Base-by-base conservation (phyloP, 345 rosid genomes). In the Syzygium oleosum region DNA sequence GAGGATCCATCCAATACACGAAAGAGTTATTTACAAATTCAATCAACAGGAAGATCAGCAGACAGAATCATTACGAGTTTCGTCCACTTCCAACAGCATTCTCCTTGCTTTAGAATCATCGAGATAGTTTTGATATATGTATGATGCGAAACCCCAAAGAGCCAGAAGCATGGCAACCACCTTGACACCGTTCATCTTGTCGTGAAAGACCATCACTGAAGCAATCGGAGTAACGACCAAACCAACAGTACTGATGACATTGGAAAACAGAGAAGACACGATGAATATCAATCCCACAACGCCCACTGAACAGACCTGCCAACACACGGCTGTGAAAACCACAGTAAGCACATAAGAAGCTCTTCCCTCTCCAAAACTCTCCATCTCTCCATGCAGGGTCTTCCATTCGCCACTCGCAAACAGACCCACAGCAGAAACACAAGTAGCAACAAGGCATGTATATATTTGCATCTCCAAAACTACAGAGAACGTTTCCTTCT, bases 331-430 rank as follows among this genome's bases (percentile, higher is more conserved):
- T 1, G 94, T 92, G 91, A 94, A 91, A 85, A 91, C 92, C 78
- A 95, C 52, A 43, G 95, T 92, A 91, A 93, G 84, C 89, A 92
- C 90, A 55, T 95, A 95, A n/a, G 96, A 87, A 68, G 88, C 88
- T 52, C 85, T 90, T 51, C 96, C 98, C 56, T 85, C 91, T 1
- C 87, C 84, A 58, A 92, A 95, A 84, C 87, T 77, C 34, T 87
- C 84, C 96, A 94, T 93, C 85, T 95, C 98, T 13, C 91, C 89
- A 22, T 89, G 92, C 90, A 94, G 87, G 79, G 88, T 94, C 84
- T 88, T 94, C 98, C 98, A 95, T 88, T 95, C 98, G 19, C 96
- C 96, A 16, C 95, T 94, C 10, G 91, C 95, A 85, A 95, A 92
- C 25, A 95, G 93, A 29, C 94, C 96, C 49, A 91, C 65, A 4